Evolutionary conservation across 805 yeast species (phyloP).

Genomic region (Ascoidea rubescens): DNA sequence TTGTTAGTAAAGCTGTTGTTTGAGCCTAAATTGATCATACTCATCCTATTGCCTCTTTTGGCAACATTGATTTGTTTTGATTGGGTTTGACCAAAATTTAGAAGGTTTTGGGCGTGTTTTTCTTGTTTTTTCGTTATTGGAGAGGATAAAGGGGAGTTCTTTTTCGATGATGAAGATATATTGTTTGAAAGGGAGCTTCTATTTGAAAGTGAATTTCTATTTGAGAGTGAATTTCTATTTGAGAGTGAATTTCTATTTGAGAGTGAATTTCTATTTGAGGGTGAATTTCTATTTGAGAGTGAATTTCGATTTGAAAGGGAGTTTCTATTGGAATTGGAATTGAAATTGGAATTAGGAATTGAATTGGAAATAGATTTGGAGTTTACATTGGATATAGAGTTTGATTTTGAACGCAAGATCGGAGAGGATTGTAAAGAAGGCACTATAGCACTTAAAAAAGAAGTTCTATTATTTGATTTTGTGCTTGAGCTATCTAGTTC

Average conservation of each 20-base stretch:
- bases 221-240: not conserved
- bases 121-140: not conserved
- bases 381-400: too few relatives aligned
- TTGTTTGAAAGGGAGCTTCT: not conserved
- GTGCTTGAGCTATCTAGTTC: too few relatives aligned
- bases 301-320: too few relatives aligned
- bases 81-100: not conserved
- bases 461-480: too few relatives aligned
- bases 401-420: too few relatives aligned
- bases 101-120: not conserved
- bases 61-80: not conserved
- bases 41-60: not conserved
- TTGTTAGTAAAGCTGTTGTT: not conserved
- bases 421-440: too few relatives aligned
- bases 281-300: too few relatives aligned
- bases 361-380: too few relatives aligned
- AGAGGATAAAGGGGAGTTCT: not conserved
- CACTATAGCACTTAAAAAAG: too few relatives aligned
- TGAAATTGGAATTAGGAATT: too few relatives aligned
- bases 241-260: not conserved
- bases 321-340: too few relatives aligned
- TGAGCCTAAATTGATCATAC: constrained; percentile 4
- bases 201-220: not conserved
- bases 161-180: not conserved
- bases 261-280: not conserved